Conservation (phyloP, 2,329 filamentous ascomycete genomes). For the Colletotrichum tropicale region DNA sequence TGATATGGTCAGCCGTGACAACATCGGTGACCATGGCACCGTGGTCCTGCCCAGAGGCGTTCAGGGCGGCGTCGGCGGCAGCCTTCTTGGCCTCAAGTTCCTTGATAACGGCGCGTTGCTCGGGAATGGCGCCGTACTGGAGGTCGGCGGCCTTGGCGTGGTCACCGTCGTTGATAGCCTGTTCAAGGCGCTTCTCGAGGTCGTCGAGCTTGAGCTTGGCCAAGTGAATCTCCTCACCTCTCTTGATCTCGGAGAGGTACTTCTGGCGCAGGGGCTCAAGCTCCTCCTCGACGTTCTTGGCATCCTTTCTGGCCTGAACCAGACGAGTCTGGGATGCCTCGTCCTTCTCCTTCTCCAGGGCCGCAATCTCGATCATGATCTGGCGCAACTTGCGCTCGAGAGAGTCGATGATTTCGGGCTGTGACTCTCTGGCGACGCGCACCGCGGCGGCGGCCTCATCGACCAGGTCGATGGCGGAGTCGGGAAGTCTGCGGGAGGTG, state of each 20-base stretch:
- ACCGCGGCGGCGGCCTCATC: constrained; percentile 98
- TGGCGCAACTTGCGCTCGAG: constrained; percentile 90
- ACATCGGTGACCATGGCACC: constrained; percentile 86
- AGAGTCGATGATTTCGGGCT: constrained; percentile 94
- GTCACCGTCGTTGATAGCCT: constrained; percentile 87
- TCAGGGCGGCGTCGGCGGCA: constrained; percentile 75
- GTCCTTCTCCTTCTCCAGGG: constrained; percentile 91
- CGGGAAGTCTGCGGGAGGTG: constrained; percentile 86
- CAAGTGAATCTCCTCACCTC: constrained; percentile 90
- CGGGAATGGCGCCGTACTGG: constrained; percentile 96
- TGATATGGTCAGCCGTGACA: constrained; percentile 97
- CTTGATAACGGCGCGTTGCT: constrained; percentile 82
- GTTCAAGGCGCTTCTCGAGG: constrained; percentile 89
- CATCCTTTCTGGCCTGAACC: constrained; percentile 83
- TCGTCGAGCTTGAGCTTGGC: constrained; percentile 94
- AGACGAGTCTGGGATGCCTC: constrained; percentile 88
- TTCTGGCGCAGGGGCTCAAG: constrained; percentile 90
- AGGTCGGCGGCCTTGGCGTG: constrained; percentile 89
- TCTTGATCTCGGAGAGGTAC: constrained; percentile 91
- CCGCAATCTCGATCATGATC: constrained; percentile 96
- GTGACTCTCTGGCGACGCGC: constrained; percentile 91
- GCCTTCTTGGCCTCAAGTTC: constrained; percentile 81
- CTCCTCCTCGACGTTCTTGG: constrained; percentile 93
- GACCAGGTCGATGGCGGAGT: constrained; percentile 95
- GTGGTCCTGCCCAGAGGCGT: constrained; percentile 56